These are phyloP conservation scores for Colletotrichum sp. DNA, from an alignment of 2,329 filamentous ascomycete species.

Conservation along the genomic window DNA sequence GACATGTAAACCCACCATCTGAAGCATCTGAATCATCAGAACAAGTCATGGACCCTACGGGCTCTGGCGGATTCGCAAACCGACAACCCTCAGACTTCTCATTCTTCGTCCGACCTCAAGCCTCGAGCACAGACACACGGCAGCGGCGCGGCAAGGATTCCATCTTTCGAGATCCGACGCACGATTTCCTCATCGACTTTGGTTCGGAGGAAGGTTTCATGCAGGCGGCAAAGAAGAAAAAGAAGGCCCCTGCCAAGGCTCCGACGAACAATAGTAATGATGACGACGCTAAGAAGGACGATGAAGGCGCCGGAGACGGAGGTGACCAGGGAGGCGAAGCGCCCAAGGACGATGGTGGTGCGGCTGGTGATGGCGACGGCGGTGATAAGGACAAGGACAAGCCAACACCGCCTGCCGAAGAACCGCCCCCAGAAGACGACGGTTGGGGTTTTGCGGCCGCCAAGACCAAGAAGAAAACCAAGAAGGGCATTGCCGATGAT, in stretches of 20 bases:
- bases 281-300: slow-evolving; percentile 41
- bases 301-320: slow-evolving; percentile 37
- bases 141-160: slow-evolving; percentile 30
- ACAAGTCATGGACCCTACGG: slow-evolving; percentile 34
- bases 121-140: slow-evolving; percentile 21
- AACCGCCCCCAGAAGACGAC: slow-evolving; percentile 52
- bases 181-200: slow-evolving; percentile 60
- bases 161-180: slow-evolving; percentile 52
- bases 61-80: slow-evolving; percentile 35
- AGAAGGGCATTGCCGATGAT: slow-evolving; percentile 44
- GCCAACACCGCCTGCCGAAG: slow-evolving; percentile 28
- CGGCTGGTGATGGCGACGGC: slow-evolving; percentile 31
- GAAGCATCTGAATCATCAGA: slow-evolving; percentile 25
- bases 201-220: slow-evolving; percentile 57
- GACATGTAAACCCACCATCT: slow-evolving; percentile 27
- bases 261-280: slow-evolving; percentile 49
- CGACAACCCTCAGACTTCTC: slow-evolving; percentile 26
- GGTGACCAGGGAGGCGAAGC: slow-evolving; percentile 30
- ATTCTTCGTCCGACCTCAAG: slow-evolving; percentile 25
- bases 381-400: slow-evolving; percentile 29
- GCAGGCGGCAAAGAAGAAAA: slow-evolving; percentile 63
- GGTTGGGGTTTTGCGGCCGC: slow-evolving; percentile 54
- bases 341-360: slow-evolving; percentile 15
- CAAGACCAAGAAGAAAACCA: slow-evolving; percentile 61
- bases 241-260: slow-evolving; percentile 51